Conservation (phyloP, 306 rosid genomes). For the Abrus pulchellus region DNA sequence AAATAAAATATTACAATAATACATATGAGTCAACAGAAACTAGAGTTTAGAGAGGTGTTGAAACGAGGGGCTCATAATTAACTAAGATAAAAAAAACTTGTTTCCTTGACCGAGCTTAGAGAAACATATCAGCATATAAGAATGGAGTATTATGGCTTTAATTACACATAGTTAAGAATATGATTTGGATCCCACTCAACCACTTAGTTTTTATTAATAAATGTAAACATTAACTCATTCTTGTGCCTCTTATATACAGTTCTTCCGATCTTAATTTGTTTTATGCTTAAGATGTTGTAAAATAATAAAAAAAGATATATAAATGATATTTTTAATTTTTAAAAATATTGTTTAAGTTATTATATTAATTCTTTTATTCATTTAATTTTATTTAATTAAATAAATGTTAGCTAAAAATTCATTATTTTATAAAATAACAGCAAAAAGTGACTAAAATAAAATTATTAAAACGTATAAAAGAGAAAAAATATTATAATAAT, state of each 20-base stretch:
- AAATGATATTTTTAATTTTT: no score
- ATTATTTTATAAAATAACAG: no score
- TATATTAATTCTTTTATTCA: no score
- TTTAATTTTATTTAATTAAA: no score
- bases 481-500: no score
- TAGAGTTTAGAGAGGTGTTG: not conserved
- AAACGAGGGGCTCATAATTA: not conserved
- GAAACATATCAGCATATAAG: slow-evolving; percentile 19
- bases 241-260: slow-evolving; percentile 9
- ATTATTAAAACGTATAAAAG: no score
- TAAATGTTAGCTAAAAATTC: no score
- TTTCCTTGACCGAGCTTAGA: slow-evolving; percentile 16
- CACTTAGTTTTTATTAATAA: slow-evolving; percentile 23
- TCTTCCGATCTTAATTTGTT: no score
- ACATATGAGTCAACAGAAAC: not conserved
- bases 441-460: no score
- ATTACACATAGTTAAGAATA: not conserved
- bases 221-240: slow-evolving; percentile 24
- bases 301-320: no score
- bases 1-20: not conserved
- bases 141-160: slow-evolving; percentile 29
- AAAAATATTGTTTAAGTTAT: no score
- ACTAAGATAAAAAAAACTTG: not conserved
- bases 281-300: no score
- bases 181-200: slow-evolving; percentile 38